Evolutionary conservation across 2,329 filamentous ascomycete genomes (phyloP).

Genomic region (Pseudocercospora crystallina): DNA sequence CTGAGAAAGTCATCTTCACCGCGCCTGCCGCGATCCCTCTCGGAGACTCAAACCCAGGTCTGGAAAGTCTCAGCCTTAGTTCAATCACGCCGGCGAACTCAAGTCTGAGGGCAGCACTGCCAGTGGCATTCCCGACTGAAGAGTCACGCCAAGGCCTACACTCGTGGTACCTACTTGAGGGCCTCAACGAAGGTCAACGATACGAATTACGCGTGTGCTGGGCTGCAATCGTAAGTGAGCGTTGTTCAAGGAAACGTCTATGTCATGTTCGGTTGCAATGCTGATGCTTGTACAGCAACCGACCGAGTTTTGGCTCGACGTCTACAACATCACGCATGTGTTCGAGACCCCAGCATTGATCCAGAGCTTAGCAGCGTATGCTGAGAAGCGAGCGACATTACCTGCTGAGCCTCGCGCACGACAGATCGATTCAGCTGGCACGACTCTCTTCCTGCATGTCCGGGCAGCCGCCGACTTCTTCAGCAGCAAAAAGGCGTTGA

Average conservation of each 20-base stretch:
- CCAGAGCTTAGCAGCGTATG: conserved; percentile 30
- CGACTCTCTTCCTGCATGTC: conserved; percentile 67
- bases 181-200: conserved; percentile 67
- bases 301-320: conserved; percentile 71
- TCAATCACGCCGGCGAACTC: conserved; percentile 57
- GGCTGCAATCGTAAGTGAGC: conserved; percentile 77
- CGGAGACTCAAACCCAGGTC: conserved; percentile 55
- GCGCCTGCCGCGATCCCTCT: conserved; percentile 62
- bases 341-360: conserved; percentile 44
- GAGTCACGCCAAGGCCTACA: conserved; percentile 57
- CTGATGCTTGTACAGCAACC: conserved; percentile 67
- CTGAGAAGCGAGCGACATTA: conserved; percentile 20
- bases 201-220: conserved; percentile 95
- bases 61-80: conserved; percentile 63
- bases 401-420: background rate
- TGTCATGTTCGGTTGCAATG: background rate
- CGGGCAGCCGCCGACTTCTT: conserved; percentile 82
- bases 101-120: conserved; percentile 62
- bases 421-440: conserved; percentile 7
- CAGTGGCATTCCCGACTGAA: conserved; percentile 65
- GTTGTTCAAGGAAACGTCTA: background rate
- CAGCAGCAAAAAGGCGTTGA: conserved; percentile 69
- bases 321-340: conserved; percentile 61
- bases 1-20: conserved; percentile 87
- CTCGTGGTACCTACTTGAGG: conserved; percentile 77